Evolutionary conservation across 768 basidiomycete species (phyloP).

Genomic region (Pleurotus salmoneostramineus): DNA sequence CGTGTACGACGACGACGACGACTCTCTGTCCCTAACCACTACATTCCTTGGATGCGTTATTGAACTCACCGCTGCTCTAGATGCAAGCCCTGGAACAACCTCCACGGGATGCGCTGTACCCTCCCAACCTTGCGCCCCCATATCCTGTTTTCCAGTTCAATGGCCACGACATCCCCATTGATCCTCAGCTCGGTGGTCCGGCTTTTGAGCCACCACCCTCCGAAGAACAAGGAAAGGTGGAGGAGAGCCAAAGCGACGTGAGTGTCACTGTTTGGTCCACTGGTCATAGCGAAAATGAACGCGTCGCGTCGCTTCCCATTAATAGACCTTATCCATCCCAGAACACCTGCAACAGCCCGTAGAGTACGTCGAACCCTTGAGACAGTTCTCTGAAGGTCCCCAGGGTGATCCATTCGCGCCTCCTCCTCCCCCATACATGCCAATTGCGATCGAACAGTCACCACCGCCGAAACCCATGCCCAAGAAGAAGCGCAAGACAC

Average conservation of each 20-base stretch:
- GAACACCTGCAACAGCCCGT: conserved; percentile 15
- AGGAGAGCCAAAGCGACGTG: conserved; percentile 27
- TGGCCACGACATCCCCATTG: conserved; percentile 72
- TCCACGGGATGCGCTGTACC: background rate
- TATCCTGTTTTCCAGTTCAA: conserved; percentile 14
- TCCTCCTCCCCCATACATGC: conserved; percentile 49
- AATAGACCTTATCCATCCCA: conserved; percentile 17
- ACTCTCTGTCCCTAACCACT: background rate
- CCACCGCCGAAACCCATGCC: conserved; percentile 33
- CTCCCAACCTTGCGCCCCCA: background rate
- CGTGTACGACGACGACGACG: conserved; percentile 7
- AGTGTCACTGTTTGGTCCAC: conserved; percentile 23
- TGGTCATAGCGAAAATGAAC: conserved; percentile 28
- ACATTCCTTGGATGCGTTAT: background rate
- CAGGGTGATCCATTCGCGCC: conserved; percentile 84
- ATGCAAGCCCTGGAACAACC: conserved; percentile 2
- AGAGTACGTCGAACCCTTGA: conserved; percentile 27
- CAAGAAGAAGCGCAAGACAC: conserved; percentile 41
- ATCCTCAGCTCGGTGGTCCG: conserved; percentile 58
- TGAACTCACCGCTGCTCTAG: background rate
- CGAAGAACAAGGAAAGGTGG: conserved; percentile 17
- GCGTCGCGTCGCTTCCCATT: conserved; percentile 67
- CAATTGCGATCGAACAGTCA: conserved; percentile 37
- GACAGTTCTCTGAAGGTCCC: conserved; percentile 68
- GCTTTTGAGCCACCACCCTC: conserved; percentile 53